Percentiles rank a stretch among this genome's conserved stretches.
These are phyloP conservation scores for Heliamphora ciliata DNA, from an alignment of 179 eudicot genomes.

Conservation along the genomic window DNA sequence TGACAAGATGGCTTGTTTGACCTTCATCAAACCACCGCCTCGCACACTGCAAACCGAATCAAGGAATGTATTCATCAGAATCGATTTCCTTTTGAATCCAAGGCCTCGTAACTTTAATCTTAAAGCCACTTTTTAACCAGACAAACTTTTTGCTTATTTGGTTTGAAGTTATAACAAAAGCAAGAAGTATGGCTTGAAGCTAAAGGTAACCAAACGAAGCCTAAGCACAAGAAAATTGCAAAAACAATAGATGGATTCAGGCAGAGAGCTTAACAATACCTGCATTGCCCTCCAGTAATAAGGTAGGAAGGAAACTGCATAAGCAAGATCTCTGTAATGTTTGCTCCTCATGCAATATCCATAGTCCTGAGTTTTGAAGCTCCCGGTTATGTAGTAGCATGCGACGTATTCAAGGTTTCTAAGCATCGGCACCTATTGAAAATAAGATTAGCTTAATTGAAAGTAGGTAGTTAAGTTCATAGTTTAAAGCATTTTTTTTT, in stretches of 20 bases:
- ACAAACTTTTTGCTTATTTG: too few relatives aligned
- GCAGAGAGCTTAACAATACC: constrained; percentile 13
- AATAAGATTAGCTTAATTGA: too few relatives aligned
- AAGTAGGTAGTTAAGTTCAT: not conserved
- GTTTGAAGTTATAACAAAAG: too few relatives aligned
- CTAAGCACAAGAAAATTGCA: not conserved
- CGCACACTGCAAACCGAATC: constrained; percentile 51
- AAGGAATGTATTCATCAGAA: not conserved
- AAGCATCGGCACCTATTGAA: constrained; percentile 66
- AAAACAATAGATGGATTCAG: not conserved
- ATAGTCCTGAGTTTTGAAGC: constrained; percentile 82
- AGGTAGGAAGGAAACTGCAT: constrained; percentile 89
- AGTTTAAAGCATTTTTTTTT: not conserved
- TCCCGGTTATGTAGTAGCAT: constrained; percentile 86
- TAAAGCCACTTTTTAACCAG: too few relatives aligned
- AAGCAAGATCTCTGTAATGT: constrained; percentile 69
- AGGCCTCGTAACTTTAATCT: not conserved
- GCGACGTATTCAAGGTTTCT: constrained; percentile 71
- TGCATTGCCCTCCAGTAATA: constrained; percentile 99
- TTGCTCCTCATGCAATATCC: constrained; percentile 63
- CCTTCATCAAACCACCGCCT: constrained; percentile 99
- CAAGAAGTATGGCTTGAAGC: too few relatives aligned
- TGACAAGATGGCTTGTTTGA: constrained; percentile 61
- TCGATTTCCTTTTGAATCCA: not conserved
- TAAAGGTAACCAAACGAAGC: too few relatives aligned